Base-by-base conservation (phyloP, 2,329 filamentous ascomycete species). In the Xylariales sp. region DNA sequence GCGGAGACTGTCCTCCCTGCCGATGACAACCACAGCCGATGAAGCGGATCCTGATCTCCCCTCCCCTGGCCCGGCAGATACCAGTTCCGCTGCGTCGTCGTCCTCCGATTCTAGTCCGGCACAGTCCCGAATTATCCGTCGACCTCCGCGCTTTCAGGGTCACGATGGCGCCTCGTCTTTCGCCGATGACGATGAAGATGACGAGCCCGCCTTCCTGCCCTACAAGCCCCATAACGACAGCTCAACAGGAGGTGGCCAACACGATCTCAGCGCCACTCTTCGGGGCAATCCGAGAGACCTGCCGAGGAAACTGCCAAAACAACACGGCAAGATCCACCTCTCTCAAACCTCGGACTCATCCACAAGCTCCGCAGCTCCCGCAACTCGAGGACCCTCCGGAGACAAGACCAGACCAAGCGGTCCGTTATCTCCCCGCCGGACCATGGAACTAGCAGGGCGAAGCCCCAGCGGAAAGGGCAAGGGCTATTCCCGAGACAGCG, bases 301-400 rank as follows among this genome's bases (percentile, higher is more conserved):
- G 12, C 56, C 55, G 1, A 64, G 64, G 29, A 53, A 58, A 15
- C 51, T 53, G 24, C 42, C 56, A 1, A 60, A 57, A 31, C 46
- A 42, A 14, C 45, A 51, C 14, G 61, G 63, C 3, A 55, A 58
- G 5, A 55, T 63, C 3, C 64, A 70, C 33, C 64, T 67, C 28
- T 78, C 74, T 1, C 73, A 78, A 43, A 80, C 76, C 2, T 81
- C 77, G 0, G 78, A 85, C 51, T 86, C 83, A 1, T 82, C 82
- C 3, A 66, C 70, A 1, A 72, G 74, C 45, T 81, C 77, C 15
- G 65, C 64, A 2, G 64, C 71, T 2, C 59, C 68, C 15, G 50
- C 65, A 4, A 39, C 60, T 43, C 56, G 46, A 51, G 59, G 38
- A 42, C 51, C 35, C 49, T 58, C 45, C 20, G 46, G 53, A n/a